These are phyloP conservation scores for Dendrostoma leiphaemia DNA, from an alignment of 2,329 filamentous ascomycete genomes.

Conservation along the genomic window DNA sequence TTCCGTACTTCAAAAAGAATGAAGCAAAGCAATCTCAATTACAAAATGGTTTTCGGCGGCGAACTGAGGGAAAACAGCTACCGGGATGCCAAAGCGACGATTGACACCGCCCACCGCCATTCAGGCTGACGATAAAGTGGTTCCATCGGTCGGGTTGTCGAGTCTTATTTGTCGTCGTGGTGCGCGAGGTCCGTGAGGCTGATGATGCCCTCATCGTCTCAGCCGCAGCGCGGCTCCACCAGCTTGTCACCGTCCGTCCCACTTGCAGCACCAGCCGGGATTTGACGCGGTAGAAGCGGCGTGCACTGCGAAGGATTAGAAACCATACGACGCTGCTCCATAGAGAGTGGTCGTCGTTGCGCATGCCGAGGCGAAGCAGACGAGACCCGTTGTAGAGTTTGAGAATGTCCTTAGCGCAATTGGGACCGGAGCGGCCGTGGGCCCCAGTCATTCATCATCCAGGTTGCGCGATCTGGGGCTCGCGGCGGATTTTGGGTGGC, in stretches of 20 bases:
- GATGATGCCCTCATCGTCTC: neutral
- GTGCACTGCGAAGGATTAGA: neutral
- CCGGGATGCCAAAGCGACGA: too few relatives aligned
- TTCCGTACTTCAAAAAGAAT: too few relatives aligned
- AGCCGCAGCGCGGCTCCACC: neutral
- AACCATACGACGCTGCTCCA: neutral
- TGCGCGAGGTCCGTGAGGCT: neutral
- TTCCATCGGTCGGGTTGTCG: too few relatives aligned
- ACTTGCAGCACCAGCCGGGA: neutral
- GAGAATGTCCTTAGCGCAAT: too few relatives aligned
- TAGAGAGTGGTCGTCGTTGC: neutral
- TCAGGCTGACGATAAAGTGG: too few relatives aligned
- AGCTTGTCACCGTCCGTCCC: neutral
- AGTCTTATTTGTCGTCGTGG: neutral
- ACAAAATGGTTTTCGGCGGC: too few relatives aligned
- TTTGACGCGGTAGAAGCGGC: conserved; percentile 2
- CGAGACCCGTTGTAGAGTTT: neutral
- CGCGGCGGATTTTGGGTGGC: neutral
- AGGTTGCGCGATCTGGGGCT: neutral
- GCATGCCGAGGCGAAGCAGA: neutral
- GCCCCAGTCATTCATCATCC: neutral
- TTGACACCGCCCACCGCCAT: too few relatives aligned
- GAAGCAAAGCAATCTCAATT: too few relatives aligned
- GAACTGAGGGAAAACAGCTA: too few relatives aligned
- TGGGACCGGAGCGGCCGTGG: too few relatives aligned